phyloP scores from a whole-genome alignment of 148 eudicot species.

The Vaccinium myrtillus region DNA sequence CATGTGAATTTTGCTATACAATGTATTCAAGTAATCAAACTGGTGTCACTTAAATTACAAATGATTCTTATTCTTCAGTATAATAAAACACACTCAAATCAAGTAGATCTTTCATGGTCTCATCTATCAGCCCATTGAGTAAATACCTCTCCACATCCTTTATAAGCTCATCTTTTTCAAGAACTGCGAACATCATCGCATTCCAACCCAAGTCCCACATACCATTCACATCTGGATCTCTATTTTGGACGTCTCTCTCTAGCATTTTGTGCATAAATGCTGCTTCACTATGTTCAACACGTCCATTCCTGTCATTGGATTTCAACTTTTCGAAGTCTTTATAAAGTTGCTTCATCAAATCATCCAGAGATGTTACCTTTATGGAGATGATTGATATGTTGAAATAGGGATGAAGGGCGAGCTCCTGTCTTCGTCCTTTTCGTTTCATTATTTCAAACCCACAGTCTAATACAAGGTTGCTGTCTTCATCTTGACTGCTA shows the following conservation, averaged over 20 bases:
- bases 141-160: slow-evolving; percentile 55
- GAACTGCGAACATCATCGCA: slow-evolving; percentile 34
- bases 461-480: slow-evolving; percentile 52
- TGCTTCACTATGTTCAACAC: slow-evolving; percentile 38
- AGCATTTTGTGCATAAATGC: slow-evolving; percentile 54
- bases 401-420: slow-evolving; percentile 32
- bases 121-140: slow-evolving; percentile 56
- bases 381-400: slow-evolving; percentile 23
- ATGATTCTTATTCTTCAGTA: neutral
- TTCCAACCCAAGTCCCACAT: slow-evolving; percentile 95
- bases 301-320: slow-evolving; percentile 33
- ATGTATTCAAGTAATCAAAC: neutral
- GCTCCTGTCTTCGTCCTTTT: slow-evolving; percentile 66
- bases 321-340: slow-evolving; percentile 54
- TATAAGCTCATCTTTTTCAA: slow-evolving; percentile 54
- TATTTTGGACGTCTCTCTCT: slow-evolving; percentile 51
- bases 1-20: neutral
- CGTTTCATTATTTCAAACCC: slow-evolving; percentile 68
- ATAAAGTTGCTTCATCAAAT: slow-evolving; percentile 62
- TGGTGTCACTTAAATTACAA: neutral
- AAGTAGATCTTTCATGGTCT: slow-evolving; percentile 44
- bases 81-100: slow-evolving; percentile 17
- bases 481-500: slow-evolving; percentile 31
- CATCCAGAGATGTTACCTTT: slow-evolving; percentile 47
- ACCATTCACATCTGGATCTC: slow-evolving; percentile 47